A percentile compares a stretch with the other conserved stretches of the same genome.
phyloP scores from a whole-genome alignment of 2,329 filamentous ascomycete species.

The Didymella glomerata region DNA sequence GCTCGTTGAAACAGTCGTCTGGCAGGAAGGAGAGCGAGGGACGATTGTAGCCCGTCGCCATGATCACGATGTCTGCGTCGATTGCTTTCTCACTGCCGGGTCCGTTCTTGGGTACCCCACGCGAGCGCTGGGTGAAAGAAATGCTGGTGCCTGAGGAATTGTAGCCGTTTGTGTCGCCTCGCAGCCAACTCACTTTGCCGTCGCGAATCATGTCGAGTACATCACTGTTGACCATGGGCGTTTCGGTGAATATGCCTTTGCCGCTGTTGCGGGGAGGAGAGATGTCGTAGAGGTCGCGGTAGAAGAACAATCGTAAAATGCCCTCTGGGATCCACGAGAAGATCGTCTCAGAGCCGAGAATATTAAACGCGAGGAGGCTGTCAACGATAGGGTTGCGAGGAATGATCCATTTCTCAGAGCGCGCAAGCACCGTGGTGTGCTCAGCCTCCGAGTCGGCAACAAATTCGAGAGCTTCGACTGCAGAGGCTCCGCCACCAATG shows the following conservation, averaged over 20 bases:
- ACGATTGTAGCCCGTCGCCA: slow-evolving; percentile 83
- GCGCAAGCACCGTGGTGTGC: slow-evolving; percentile 75
- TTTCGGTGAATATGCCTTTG: slow-evolving; percentile 81
- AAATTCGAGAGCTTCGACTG: slow-evolving; percentile 84
- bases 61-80: slow-evolving; percentile 77
- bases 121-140: slow-evolving; percentile 73
- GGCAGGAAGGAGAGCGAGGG: slow-evolving; percentile 79
- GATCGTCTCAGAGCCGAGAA: slow-evolving; percentile 78
- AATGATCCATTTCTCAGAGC: slow-evolving; percentile 88
- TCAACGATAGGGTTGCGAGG: slow-evolving; percentile 81
- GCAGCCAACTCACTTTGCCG: slow-evolving; percentile 78
- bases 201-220: slow-evolving; percentile 77
- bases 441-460: slow-evolving; percentile 71
- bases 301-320: slow-evolving; percentile 80
- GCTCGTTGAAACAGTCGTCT: slow-evolving; percentile 73
- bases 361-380: slow-evolving; percentile 76
- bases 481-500: slow-evolving; percentile 81
- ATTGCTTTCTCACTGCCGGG: slow-evolving; percentile 73
- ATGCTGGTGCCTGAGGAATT: slow-evolving; percentile 70
- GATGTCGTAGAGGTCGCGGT: slow-evolving; percentile 78
- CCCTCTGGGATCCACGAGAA: slow-evolving; percentile 81
- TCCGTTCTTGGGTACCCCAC: slow-evolving; percentile 78
- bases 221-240: slow-evolving; percentile 86
- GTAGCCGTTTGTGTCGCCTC: slow-evolving; percentile 78
- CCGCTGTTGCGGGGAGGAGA: slow-evolving; percentile 64